A percentile compares a stretch with the other conserved stretches of the same genome.
These are phyloP conservation scores for Cryphonectria naterciae DNA, from an alignment of 2,329 filamentous ascomycete species.

Conservation along the genomic window DNA sequence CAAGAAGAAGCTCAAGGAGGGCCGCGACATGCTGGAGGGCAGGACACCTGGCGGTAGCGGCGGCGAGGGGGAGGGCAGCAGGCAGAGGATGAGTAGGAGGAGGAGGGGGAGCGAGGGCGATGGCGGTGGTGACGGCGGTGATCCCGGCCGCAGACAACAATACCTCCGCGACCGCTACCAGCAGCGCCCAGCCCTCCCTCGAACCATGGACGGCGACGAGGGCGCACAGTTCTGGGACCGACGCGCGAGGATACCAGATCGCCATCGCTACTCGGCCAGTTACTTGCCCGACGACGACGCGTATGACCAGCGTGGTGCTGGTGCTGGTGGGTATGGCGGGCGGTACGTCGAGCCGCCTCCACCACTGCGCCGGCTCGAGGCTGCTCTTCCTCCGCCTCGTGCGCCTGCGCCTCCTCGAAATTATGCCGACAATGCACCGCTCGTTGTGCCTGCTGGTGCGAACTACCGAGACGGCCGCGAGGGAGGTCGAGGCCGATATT, in stretches of 20 bases:
- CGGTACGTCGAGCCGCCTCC: conserved; percentile 6
- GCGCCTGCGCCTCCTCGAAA: conserved; percentile 18
- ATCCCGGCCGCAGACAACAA: conserved; percentile 13
- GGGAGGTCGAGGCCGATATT: conserved; percentile 13
- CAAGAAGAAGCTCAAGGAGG: conserved; percentile 28
- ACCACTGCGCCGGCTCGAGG: neutral
- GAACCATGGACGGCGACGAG: conserved; percentile 12
- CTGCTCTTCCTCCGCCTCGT: conserved; percentile 4
- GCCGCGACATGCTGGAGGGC: conserved; percentile 18
- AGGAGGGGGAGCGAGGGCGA: neutral
- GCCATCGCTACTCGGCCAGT: neutral
- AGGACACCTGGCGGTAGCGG: neutral
- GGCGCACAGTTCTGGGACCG: conserved; percentile 16
- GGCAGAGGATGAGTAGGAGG: neutral
- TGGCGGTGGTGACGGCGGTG: neutral
- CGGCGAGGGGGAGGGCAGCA: neutral
- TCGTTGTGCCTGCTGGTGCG: conserved; percentile 10
- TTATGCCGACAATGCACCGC: conserved; percentile 6
- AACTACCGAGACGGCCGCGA: neutral
- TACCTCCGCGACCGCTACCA: conserved; percentile 11
- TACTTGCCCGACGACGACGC: conserved; percentile 4
- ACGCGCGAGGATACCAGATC: conserved; percentile 2
- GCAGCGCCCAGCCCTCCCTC: conserved; percentile 4
- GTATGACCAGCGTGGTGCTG: neutral
- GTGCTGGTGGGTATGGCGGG: neutral